Base-by-base conservation (phyloP, 768 basidiomycete genomes). In the Cyathus striatus region DNA sequence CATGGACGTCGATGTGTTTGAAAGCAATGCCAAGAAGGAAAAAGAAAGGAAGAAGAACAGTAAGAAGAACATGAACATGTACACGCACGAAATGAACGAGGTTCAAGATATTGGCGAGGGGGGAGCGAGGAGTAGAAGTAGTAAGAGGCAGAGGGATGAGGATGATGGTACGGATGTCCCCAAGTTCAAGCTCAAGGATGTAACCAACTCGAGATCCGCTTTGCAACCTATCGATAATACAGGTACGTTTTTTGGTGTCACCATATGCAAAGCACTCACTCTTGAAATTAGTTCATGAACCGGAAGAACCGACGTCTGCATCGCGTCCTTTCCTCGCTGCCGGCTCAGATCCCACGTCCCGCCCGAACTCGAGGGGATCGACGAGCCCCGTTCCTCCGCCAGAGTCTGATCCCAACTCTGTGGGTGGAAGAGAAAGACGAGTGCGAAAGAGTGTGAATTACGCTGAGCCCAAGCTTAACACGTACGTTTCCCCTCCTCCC, bases 401-500 rank as follows among this genome's bases (percentile, higher is more conserved):
- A 23, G 55, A 65, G 6, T 55, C 66, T 13, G 63, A 66, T 43
- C 10, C 23, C 47, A 54, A 61, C 37, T 56, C 62, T 18, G 53
- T 42, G 50, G 70, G 53, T 60, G 79, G 55, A 56, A 76, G 75
- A 63, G 82, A 73, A 66, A 76, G 65, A 55, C 64, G 83, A 40
- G 59, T 72, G 16, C 73, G 90, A 37, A 91, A 84, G 65, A 90
- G 89, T 51, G 68, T 92, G 37, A 91, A 91, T 58, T 91, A 92
- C 50, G 70, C 89, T 0, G 90, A 92, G 56, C 90, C 90, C 9
- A 92, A 90, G 57, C 72, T 92, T 18, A 90, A 91, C 59, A 91
- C 87, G 87, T 88, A 57, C 40, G 81, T 78, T 22, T 25, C 30
- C n/a, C 30, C 23, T 35, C 78, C 20, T 23, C 30, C 14, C 34